These are phyloP conservation scores for Taphrina confusa DNA, from an alignment of 1,139 yeast genomes.

Conservation along the genomic window DNA sequence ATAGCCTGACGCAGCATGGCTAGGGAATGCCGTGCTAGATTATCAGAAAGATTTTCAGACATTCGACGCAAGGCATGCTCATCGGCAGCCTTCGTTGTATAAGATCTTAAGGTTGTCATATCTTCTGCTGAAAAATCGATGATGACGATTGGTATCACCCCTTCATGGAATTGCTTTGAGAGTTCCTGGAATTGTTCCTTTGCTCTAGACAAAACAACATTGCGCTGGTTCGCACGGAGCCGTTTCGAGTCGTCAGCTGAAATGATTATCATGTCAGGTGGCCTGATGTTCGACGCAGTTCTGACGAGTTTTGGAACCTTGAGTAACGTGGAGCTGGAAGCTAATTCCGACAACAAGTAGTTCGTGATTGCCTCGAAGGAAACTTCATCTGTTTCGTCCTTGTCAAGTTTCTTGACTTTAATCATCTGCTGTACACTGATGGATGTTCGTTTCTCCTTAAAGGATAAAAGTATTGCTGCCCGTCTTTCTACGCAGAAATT, in stretches of 20 bases:
- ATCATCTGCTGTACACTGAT: constrained; percentile 52
- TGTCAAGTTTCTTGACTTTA: constrained; percentile 63
- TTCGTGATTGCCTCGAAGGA: constrained; percentile 64
- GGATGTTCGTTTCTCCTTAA: constrained; percentile 1
- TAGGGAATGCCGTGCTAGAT: neutral
- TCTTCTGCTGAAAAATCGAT: constrained; percentile 82
- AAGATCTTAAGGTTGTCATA: constrained; percentile 43
- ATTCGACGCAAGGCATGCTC: neutral
- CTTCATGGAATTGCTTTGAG: constrained; percentile 57
- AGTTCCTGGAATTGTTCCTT: constrained; percentile 60
- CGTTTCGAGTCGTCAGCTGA: constrained; percentile 52
- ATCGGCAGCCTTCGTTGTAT: neutral
- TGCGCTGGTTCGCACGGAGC: constrained; percentile 67
- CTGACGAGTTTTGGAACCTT: neutral
- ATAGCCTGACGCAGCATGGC: neutral
- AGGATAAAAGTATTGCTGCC: constrained; percentile 2
- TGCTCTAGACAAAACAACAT: constrained; percentile 78
- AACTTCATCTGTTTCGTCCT: constrained; percentile 67
- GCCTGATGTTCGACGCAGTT: constrained; percentile 26
- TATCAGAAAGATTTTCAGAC: neutral
- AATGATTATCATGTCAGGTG: constrained; percentile 45
- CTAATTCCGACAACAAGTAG: constrained; percentile 53
- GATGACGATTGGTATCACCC: constrained; percentile 63
- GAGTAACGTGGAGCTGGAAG: constrained; percentile 38
- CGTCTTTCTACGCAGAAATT: neutral